These are phyloP conservation scores for Aspergillus bridgeri DNA, from an alignment of 495 filamentous ascomycete genomes.

Conservation along the genomic window DNA sequence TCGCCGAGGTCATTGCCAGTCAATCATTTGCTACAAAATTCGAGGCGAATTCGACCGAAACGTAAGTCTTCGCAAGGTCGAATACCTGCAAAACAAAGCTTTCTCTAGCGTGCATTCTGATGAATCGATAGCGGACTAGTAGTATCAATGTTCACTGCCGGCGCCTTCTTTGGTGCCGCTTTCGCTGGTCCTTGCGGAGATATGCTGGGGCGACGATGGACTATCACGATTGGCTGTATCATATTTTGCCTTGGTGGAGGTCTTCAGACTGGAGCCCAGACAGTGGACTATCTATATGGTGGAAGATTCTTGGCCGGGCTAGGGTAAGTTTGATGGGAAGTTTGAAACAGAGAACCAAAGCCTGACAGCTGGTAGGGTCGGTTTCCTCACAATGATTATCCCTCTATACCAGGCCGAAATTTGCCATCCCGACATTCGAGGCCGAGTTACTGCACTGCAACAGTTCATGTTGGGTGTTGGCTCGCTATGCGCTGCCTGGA, in stretches of 20 bases:
- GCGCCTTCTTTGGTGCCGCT: slow-evolving; percentile 41
- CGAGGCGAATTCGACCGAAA: slow-evolving; percentile 50
- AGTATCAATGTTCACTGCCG: slow-evolving; percentile 62
- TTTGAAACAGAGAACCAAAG: background rate
- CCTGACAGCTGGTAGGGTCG: slow-evolving; percentile 34
- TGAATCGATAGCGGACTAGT: slow-evolving; percentile 52
- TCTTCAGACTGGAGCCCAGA: slow-evolving; percentile 39
- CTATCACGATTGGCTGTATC: slow-evolving; percentile 41
- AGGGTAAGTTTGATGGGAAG: slow-evolving; percentile 42
- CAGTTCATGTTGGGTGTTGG: slow-evolving; percentile 48
- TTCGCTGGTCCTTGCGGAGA: slow-evolving; percentile 40
- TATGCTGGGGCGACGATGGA: slow-evolving; percentile 37
- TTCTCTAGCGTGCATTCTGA: background rate
- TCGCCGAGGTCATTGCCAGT: slow-evolving; percentile 56
- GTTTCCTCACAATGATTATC: slow-evolving; percentile 57
- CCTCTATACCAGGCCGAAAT: slow-evolving; percentile 47
- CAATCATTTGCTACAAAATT: slow-evolving; percentile 50
- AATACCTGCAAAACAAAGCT: slow-evolving; percentile 1
- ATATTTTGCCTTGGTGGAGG: slow-evolving; percentile 45
- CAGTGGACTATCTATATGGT: slow-evolving; percentile 35
- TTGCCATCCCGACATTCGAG: slow-evolving; percentile 43
- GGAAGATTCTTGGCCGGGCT: slow-evolving; percentile 44
- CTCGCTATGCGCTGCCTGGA: slow-evolving; percentile 37
- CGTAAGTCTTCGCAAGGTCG: slow-evolving; percentile 33
- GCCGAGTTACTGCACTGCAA: slow-evolving; percentile 39